Evolutionary conservation across 169 alveolate genomes (phyloP), one percentile per base, ranked within the genome.

Genomic region (Plasmodium inui): DNA sequence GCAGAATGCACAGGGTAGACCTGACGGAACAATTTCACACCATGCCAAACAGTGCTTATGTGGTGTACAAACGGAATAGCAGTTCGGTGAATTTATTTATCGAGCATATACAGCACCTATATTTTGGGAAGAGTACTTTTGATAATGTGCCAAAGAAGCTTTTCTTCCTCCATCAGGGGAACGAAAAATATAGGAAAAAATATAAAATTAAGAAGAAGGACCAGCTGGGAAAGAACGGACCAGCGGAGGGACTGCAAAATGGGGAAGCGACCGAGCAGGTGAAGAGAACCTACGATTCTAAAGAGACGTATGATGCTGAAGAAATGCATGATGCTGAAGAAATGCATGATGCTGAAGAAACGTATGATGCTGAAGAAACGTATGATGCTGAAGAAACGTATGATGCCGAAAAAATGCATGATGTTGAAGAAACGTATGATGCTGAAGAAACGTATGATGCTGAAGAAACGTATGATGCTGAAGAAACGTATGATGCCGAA

Each of bases 41-140:
- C 5, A 19, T 7, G 37, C 14, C 57, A 74, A 74, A 86, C 41
- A 74, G 80, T 53, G 83, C 37, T 44, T 89, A 39, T 57, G 50
- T 34, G 10, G 39, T 89, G 89, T 89, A 89, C 53, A 76, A 57
- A 37, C 46, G 55, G 72, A 80, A 73, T 79, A 79, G 26, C n/a
- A 8, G 34, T 57, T 22, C 90, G 8, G 74, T 89, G 67, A 89
- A 79, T 34, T 57, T 89, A 79, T 79, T 89, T 53, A 73, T 89
- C 17, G 94, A 89, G 30, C 90, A 89, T 89, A 89, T 89, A 12
- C 94, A 89, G 26, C 89, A 89, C 82, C n/a, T 80, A 57, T 22
- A 78, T 34, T 89, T 89, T 79, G 83, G 82, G 50, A 89, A 78
- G 73, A 71, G 82, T n/a, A 34, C 28, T 28, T 89, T 17, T 67